Evolutionary conservation across 129 eudicot species (phyloP), one percentile per base, ranked within the genome.

Genomic region (Mikania micrantha): DNA sequence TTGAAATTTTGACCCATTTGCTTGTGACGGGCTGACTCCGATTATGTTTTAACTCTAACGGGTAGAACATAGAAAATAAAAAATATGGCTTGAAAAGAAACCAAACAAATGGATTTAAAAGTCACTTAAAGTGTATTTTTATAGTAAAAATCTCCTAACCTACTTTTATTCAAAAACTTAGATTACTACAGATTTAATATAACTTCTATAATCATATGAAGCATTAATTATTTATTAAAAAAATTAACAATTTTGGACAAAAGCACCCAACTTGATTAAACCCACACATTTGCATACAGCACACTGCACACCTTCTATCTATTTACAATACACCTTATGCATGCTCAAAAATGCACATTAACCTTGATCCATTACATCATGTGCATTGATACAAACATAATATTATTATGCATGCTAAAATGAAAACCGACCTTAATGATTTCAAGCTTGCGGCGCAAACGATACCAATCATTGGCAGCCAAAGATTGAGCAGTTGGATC

Each of bases 381-480:
- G 56, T 27, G 39, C 57, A 25, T 8, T 65, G 28, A 61, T 35
- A 61, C 28, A 19, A 24, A 42, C n/a, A 52, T 52, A 17, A 44
- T 21, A 42, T 21, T 7, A 22, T 35, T 22, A 24, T 25, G 16
- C 16, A 27, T 3, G 24, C 42, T 72, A 19, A 15, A 13, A 47
- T 13, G 11, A 10, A 78, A 74, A 39, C 75, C 36, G 38, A 93
- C 98, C 96, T 81, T 86, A 56, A 93, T 77, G 39, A 93, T 84
- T 80, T 93, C 98, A 74, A 93, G 88, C 65, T 84, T 88, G 64
- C 98, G 96, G 13, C 90, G 91, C 35, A 93, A 71, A 17, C 98
- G 87, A 49, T 93, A 93, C 98, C 98, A 93, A 75, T 93, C 89
- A 80, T 93, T 93, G 49, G 83, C 79, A 42, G 96, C 82, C 63